Conservation (phyloP, 2,329 filamentous ascomycete genomes). For the Xylariomycetidae sp. region DNA sequence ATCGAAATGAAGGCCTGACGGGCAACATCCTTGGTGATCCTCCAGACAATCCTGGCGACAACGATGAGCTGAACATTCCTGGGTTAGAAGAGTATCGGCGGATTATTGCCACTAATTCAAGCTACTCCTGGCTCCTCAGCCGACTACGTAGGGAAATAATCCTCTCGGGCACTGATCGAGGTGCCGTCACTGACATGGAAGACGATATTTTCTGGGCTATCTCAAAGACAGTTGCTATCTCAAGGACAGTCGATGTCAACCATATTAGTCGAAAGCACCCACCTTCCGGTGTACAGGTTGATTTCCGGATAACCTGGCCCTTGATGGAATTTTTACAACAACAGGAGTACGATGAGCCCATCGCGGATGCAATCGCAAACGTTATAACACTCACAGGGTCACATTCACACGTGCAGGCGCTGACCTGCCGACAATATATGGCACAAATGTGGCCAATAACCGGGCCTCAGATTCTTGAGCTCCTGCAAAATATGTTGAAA, state of each 20-base stretch:
- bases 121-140: conserved; percentile 7
- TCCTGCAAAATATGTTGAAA: no score
- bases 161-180: background rate
- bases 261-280: conserved; percentile 4
- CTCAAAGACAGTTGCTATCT: no score
- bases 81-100: conserved; percentile 3
- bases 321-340: conserved; percentile 4
- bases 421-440: conserved; percentile 9
- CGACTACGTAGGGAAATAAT: conserved; percentile 5
- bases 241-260: no score
- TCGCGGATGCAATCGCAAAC: conserved; percentile 3
- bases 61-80: no score
- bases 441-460: conserved; percentile 7
- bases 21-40: no score
- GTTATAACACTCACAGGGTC: conserved; percentile 8
- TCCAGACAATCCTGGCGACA: no score
- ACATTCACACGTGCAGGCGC: conserved; percentile 6
- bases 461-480: conserved; percentile 3
- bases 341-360: conserved; percentile 3
- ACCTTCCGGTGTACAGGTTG: conserved; percentile 1
- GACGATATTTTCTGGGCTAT: no score
- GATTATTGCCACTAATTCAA: conserved; percentile 2
- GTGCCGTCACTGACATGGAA: no score
- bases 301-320: conserved; percentile 7
- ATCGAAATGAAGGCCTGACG: no score